These are phyloP conservation scores for Candida tropicalis DNA, from an alignment of 1,139 yeast species.

Conservation along the genomic window DNA sequence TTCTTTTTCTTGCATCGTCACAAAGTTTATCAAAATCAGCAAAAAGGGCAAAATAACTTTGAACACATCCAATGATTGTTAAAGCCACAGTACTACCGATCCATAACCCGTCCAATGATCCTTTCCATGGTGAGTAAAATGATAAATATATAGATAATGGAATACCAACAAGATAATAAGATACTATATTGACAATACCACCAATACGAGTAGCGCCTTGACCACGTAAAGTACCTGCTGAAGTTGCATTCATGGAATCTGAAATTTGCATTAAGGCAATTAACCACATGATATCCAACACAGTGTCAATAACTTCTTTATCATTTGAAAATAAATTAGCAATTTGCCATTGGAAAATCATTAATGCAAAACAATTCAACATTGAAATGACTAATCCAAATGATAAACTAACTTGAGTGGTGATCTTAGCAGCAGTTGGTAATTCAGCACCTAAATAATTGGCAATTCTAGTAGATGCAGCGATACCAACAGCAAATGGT, in stretches of 20 bases:
- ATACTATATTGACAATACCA: slow-evolving; percentile 54
- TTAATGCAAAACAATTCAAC: slow-evolving; percentile 43
- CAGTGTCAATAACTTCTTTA: slow-evolving; percentile 41
- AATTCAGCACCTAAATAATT: slow-evolving; percentile 60
- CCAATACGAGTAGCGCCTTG: slow-evolving; percentile 64
- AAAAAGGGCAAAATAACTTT: slow-evolving; percentile 44
- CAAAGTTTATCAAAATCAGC: slow-evolving; percentile 44
- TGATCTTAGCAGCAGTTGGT: slow-evolving; percentile 44
- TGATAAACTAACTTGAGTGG: slow-evolving; percentile 48
- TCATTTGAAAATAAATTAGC: slow-evolving; percentile 46
- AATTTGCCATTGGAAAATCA: slow-evolving; percentile 37
- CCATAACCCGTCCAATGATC: slow-evolving; percentile 56
- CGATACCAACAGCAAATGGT: slow-evolving; percentile 64
- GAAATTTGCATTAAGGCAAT: slow-evolving; percentile 59
- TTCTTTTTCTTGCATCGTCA: slow-evolving; percentile 45
- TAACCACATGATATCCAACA: slow-evolving; percentile 50
- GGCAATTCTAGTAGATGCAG: slow-evolving; percentile 61
- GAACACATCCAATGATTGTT: slow-evolving; percentile 54
- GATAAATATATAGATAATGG: slow-evolving; percentile 52
- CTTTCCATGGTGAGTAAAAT: slow-evolving; percentile 48
- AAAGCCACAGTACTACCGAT: slow-evolving; percentile 54
- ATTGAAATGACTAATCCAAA: slow-evolving; percentile 47
- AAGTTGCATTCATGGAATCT: slow-evolving; percentile 59
- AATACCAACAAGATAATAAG: slow-evolving; percentile 56
- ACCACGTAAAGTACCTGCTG: slow-evolving; percentile 63